These are phyloP conservation scores for Salicornia ramosissima DNA, from an alignment of 148 eudicot genomes.

Conservation along the genomic window DNA sequence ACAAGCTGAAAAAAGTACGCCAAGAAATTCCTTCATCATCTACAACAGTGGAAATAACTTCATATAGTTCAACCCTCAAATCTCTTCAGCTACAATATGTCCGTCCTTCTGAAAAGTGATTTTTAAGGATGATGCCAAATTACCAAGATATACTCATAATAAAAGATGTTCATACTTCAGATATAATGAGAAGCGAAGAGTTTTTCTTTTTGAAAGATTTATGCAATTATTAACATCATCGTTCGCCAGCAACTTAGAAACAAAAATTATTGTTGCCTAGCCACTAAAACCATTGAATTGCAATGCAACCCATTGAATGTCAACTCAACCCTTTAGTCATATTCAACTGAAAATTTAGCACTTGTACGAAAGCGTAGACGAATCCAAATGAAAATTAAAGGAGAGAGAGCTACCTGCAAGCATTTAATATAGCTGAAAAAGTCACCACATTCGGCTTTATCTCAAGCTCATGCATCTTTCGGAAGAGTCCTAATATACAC, in stretches of 20 bases:
- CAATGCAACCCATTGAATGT: neutral
- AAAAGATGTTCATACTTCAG: neutral
- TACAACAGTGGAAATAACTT: neutral
- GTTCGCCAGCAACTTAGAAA: neutral
- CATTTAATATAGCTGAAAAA: conserved; percentile 93
- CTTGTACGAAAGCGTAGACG: neutral
- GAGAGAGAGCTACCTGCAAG: conserved; percentile 71
- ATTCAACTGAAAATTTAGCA: conserved; percentile 4
- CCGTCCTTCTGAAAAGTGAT: neutral
- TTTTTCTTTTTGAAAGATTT: neutral
- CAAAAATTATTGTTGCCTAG: neutral
- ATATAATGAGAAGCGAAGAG: neutral
- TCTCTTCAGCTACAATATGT: neutral
- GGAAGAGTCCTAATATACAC: conserved; percentile 75
- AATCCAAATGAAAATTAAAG: conserved; percentile 11
- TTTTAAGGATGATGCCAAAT: neutral
- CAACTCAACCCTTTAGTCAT: neutral
- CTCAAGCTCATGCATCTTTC: conserved; percentile 80
- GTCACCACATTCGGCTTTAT: conserved; percentile 97
- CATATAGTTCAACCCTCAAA: neutral
- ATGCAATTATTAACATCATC: neutral
- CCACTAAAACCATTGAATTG: neutral
- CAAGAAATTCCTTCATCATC: neutral
- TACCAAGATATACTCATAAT: neutral
- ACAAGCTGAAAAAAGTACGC: neutral